Conservation (phyloP, 2,329 filamentous ascomycete genomes). For the Myriosclerotinia curreyana region DNA sequence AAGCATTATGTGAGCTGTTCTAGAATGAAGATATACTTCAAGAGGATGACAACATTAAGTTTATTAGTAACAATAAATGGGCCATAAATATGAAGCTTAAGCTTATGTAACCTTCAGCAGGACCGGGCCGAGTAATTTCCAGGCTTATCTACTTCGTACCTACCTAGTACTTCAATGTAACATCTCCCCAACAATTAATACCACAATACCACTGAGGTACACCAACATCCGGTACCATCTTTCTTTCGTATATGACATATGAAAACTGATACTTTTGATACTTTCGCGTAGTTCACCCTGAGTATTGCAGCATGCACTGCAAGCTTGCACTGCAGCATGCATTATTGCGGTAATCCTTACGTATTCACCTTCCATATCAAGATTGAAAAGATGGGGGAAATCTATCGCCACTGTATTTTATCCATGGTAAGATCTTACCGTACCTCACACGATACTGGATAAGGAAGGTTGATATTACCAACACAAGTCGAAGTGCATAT, state of each 20-base stretch:
- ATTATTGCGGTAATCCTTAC: too few relatives aligned
- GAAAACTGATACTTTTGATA: neutral
- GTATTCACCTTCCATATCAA: conserved; percentile 13
- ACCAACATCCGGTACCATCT: neutral
- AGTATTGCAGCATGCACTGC: neutral
- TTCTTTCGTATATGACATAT: neutral
- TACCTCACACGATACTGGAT: conserved; percentile 12
- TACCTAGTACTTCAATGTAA: too few relatives aligned
- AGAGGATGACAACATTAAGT: neutral
- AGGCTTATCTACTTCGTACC: too few relatives aligned
- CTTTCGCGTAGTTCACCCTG: neutral
- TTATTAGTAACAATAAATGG: too few relatives aligned
- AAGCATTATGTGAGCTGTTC: neutral
- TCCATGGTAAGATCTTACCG: conserved; percentile 12
- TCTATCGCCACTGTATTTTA: conserved; percentile 2
- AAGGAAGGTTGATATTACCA: neutral
- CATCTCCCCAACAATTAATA: neutral
- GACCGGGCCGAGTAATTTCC: neutral
- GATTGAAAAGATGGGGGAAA: conserved; percentile 5
- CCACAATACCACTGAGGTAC: neutral
- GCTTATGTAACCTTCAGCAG: neutral
- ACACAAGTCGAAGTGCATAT: neutral
- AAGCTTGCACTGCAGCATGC: too few relatives aligned
- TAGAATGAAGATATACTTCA: neutral
- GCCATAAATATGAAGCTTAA: too few relatives aligned